Base-by-base conservation (phyloP, 257 asterid species). In the Ophiorrhiza pumila region DNA sequence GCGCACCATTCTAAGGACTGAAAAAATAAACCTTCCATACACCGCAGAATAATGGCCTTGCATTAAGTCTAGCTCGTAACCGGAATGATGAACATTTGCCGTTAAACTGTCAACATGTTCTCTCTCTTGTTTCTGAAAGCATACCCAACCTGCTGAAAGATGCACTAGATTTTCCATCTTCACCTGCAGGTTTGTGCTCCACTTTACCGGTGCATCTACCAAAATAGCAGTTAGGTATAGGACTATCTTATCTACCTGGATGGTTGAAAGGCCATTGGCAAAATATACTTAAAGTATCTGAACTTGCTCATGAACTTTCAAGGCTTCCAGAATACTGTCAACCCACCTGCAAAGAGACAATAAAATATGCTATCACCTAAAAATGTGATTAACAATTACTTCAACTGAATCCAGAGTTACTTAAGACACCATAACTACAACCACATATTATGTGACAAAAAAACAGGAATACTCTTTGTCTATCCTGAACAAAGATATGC, bases 261-360 rank as follows among this genome's bases (percentile, higher is more conserved):
- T 34, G 27, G 60, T 69, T 20, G 47, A 62, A 68, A 31, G 17
- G 74, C 53, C 57, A 56, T 39, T 58, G 50, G 31, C 42, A 20
- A 67, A 61, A 75, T 43, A 64, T 47, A 50, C 74, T 75, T 85
- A 87, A 57, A 80, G 83, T 76, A 71, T 77, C 80, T 82, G 89
- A 58, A 84, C 78, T 85, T 72, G 86, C 74, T 80, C 82, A 42
- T 84, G 79, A 65, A 79, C 87, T 71, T 62, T 60, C 59, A 91
- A 75, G 60, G 96, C 97, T 79, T 89, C 92, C 49, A 83, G 64
- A 78, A 91, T 82, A 71, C 96, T 80, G 60, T 80, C 76, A 65
- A 89, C 88, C 97, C 97, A 91, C 83, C 93, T 91, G 91, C 76
- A 69, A 56, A 46, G 27, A 13, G 43, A 69, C 63, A 56, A 34